Evolutionary conservation across 2,329 filamentous ascomycete genomes (phyloP).

Genomic region (Ceratocystis smalleyi): DNA sequence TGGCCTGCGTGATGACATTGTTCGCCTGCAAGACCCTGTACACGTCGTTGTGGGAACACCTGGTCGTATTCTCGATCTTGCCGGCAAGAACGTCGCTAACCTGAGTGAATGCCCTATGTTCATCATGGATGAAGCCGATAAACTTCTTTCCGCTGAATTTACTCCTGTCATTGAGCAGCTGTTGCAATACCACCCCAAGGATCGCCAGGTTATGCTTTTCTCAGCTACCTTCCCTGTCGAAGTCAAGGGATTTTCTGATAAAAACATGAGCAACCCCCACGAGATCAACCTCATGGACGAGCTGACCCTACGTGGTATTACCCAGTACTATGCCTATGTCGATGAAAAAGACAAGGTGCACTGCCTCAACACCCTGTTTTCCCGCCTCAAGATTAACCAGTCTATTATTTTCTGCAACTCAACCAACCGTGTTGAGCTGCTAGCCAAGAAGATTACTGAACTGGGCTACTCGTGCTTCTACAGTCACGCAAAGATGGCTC

Average conservation of each 20-base stretch:
- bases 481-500: constrained; percentile 95
- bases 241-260: constrained; percentile 95
- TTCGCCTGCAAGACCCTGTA: constrained; percentile 82
- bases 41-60: constrained; percentile 97
- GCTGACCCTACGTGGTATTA: constrained; percentile 92
- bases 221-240: constrained; percentile 94
- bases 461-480: constrained; percentile 99
- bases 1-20: constrained; percentile 86
- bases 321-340: constrained; percentile 97
- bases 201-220: constrained; percentile 98
- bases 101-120: constrained; percentile 93
- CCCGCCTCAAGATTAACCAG: constrained; percentile 97
- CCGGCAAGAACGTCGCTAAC: constrained; percentile 91
- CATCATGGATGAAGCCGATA: constrained; percentile 99
- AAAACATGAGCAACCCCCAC: constrained; percentile 91
- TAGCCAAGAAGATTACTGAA: constrained; percentile 98
- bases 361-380: constrained; percentile 96
- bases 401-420: constrained; percentile 99
- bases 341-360: constrained; percentile 99
- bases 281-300: constrained; percentile 99
- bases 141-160: constrained; percentile 90
- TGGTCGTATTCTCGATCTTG: constrained; percentile 86
- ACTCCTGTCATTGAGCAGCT: constrained; percentile 95
- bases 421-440: constrained; percentile 89
- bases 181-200: constrained; percentile 86